A percentile compares a stretch with the other conserved stretches of the same genome.
phyloP scores from a whole-genome alignment of 2,329 filamentous ascomycete genomes.

The Diaporthe vexans region DNA sequence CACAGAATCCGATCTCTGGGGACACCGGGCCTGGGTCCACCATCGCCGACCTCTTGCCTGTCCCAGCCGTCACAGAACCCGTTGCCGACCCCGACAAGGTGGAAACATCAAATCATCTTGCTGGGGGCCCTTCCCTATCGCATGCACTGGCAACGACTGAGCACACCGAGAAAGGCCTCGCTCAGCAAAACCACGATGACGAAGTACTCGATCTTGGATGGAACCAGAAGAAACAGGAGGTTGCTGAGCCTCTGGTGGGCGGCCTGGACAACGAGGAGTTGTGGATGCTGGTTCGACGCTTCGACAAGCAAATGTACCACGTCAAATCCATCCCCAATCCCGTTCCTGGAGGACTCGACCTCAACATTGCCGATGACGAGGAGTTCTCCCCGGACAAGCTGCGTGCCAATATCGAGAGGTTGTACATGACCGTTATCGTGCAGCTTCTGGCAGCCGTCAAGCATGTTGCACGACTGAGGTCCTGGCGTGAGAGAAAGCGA shows the following conservation, averaged over 20 bases:
- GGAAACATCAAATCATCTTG: constrained; percentile 45
- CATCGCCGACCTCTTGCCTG: constrained; percentile 51
- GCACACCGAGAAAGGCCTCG: constrained; percentile 59
- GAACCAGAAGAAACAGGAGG: constrained; percentile 71
- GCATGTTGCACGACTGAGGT: constrained; percentile 81
- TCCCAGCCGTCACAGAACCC: constrained; percentile 50
- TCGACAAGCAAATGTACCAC: constrained; percentile 78
- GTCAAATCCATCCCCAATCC: constrained; percentile 76
- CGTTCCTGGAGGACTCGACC: constrained; percentile 78
- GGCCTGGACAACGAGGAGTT: constrained; percentile 80
- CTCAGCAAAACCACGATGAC: constrained; percentile 63
- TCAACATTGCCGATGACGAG: constrained; percentile 86
- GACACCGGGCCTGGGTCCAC: constrained; percentile 45
- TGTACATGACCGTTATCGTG: constrained; percentile 85
- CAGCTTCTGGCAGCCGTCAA: constrained; percentile 76
- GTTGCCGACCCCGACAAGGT: constrained; percentile 48
- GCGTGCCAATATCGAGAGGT: constrained; percentile 80
- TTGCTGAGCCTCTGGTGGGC: constrained; percentile 73
- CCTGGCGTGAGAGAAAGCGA: constrained; percentile 80
- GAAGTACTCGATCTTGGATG: constrained; percentile 79
- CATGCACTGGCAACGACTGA: constrained; percentile 60
- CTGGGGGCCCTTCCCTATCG: constrained; percentile 53
- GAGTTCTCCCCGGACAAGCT: constrained; percentile 90
- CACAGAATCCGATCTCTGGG: constrained; percentile 41
- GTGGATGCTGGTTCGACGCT: constrained; percentile 79